These are phyloP conservation scores for Stromatinia cepivora DNA, from an alignment of 2,329 filamentous ascomycete species.

Conservation along the genomic window DNA sequence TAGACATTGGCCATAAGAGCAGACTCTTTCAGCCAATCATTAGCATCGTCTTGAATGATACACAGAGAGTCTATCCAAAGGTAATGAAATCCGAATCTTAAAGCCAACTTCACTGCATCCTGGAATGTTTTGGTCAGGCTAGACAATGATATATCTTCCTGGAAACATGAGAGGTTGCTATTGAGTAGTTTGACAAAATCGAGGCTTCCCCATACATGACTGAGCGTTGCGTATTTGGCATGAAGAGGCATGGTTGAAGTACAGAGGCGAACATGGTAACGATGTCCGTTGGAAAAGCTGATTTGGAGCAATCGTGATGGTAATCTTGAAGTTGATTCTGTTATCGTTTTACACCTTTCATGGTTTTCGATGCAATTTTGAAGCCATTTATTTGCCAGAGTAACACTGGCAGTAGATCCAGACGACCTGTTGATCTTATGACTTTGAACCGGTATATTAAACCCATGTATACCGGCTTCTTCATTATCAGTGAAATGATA, in stretches of 20 bases:
- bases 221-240: not conserved
- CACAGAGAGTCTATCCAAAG: not conserved
- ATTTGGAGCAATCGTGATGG: not conserved
- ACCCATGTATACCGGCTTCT: not conserved
- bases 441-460: not conserved
- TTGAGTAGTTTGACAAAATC: not conserved
- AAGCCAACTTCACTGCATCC: not conserved
- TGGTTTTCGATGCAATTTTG: not conserved
- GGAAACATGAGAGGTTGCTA: not conserved
- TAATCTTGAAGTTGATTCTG: not conserved
- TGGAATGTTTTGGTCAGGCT: not conserved
- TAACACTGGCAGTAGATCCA: not conserved
- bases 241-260: not conserved
- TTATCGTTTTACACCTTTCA: not conserved
- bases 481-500: too few relatives aligned
- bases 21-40: not conserved
- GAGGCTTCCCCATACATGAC: not conserved
- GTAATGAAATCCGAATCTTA: not conserved
- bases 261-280: not conserved
- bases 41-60: not conserved
- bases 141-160: not conserved
- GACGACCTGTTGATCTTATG: not conserved
- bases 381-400: not conserved
- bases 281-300: not conserved
- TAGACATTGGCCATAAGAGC: not conserved